Conservation (phyloP, 345 rosid genomes). For the Streptanthus diversifolius region DNA sequence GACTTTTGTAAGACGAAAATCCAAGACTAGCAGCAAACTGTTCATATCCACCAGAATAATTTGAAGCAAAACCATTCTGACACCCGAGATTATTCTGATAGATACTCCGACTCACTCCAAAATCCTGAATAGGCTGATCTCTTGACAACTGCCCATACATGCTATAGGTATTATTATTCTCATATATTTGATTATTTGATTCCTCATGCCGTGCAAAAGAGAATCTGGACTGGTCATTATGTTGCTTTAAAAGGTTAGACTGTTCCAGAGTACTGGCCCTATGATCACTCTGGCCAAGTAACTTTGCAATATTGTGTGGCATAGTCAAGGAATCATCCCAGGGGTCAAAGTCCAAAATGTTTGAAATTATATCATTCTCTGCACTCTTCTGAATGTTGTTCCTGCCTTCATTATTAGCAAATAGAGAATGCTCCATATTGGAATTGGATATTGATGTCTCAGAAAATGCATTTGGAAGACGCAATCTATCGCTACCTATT, state of each 20-base stretch:
- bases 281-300: slow-evolving; percentile 54
- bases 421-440: slow-evolving; percentile 32
- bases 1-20: slow-evolving; percentile 49
- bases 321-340: slow-evolving; percentile 77
- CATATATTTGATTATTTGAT: slow-evolving; percentile 40
- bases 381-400: slow-evolving; percentile 35
- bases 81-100: slow-evolving; percentile 40
- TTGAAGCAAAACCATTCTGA: slow-evolving; percentile 47
- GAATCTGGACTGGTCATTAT: slow-evolving; percentile 71
- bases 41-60: slow-evolving; percentile 50
- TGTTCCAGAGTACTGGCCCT: slow-evolving; percentile 42
- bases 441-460: slow-evolving; percentile 36
- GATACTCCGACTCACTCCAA: slow-evolving; percentile 35
- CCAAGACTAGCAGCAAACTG: slow-evolving; percentile 5
- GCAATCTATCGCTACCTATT: slow-evolving; percentile 25
- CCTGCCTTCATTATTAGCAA: slow-evolving; percentile 38
- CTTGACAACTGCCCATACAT: slow-evolving; percentile 40
- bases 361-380: slow-evolving; percentile 76
- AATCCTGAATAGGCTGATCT: slow-evolving; percentile 27
- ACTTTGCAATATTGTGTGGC: slow-evolving; percentile 58
- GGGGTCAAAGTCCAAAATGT: slow-evolving; percentile 68
- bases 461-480: slow-evolving; percentile 45
- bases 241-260: slow-evolving; percentile 52
- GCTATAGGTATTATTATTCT: slow-evolving; percentile 32
- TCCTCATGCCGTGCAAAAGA: slow-evolving; percentile 83